A percentile compares a stretch with the other conserved stretches of the same genome.
phyloP scores from a whole-genome alignment of 345 rosid genomes.

The Arabidopsis arenosa region DNA sequence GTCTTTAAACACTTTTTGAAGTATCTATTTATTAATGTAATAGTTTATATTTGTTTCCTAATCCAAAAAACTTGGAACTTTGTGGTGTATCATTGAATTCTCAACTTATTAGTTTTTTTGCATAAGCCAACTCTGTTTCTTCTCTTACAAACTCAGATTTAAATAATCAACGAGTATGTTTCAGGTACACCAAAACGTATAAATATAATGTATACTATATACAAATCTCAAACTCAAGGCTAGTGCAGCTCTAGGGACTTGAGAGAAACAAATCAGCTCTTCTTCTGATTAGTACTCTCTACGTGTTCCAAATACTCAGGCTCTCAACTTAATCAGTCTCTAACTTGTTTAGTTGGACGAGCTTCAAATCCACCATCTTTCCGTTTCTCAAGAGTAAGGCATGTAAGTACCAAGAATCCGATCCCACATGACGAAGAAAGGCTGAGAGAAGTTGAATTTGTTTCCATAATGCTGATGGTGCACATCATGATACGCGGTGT shows the following conservation, averaged over 20 bases:
- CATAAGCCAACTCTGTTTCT: neutral
- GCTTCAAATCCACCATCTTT: conserved; percentile 70
- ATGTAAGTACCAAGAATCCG: conserved; percentile 69
- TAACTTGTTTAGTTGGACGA: conserved; percentile 51
- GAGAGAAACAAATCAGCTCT: neutral
- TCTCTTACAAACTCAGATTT: neutral
- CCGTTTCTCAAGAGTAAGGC: conserved; percentile 72
- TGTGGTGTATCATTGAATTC: conserved; percentile 36
- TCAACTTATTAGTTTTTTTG: conserved; percentile 28
- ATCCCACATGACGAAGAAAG: conserved; percentile 72
- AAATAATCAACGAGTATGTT: conserved; percentile 1
- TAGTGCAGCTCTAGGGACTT: neutral
- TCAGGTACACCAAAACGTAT: neutral
- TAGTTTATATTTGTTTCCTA: conserved; percentile 35
- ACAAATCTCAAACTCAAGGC: conserved; percentile 8
- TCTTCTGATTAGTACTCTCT: neutral
- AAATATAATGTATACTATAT: neutral
- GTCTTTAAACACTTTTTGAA: conserved; percentile 26
- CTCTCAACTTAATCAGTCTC: conserved; percentile 44
- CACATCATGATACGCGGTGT: conserved; percentile 73
- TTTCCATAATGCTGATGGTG: conserved; percentile 76
- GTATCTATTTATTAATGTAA: conserved; percentile 37
- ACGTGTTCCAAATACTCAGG: conserved; percentile 19
- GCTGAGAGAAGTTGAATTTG: conserved; percentile 74
- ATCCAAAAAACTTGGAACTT: conserved; percentile 32